Evolutionary conservation across 805 yeast genomes (phyloP), one percentile per base, ranked within the genome.

Genomic region (Starmerella stigmatis): DNA sequence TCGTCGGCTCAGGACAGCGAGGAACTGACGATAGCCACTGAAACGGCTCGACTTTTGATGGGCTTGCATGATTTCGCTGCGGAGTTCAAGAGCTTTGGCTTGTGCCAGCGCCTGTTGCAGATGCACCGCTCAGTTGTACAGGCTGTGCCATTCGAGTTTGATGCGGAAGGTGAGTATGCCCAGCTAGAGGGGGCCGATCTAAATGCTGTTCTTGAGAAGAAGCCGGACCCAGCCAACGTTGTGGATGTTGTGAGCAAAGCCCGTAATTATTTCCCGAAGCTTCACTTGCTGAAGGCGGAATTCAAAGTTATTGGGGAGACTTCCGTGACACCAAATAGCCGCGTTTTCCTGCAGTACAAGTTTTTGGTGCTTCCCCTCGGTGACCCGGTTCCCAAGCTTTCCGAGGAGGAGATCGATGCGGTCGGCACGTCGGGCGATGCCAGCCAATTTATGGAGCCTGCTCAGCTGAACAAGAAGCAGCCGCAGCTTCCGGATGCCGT

Each of bases 291-390:
- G 23, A 75, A 74, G 42, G 79, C 94, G 34, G 76, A 74, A 47
- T 86, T 86, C 65, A 72, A 73, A 51, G 95, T 89, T 34, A 89
- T 95, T 3, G 97, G 97, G 27, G 96, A 88, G 67, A 60, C 64
- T 13, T 67, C 67, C 25, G 78, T 83, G 23, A 76, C 86, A 0
- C 81, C 95, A 22, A 71, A 73, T 21, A 76, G 96, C 2, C 73
- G 74, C 40, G 78, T 85, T 8, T 88, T 85, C 63, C 67, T 94
- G 48, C 78, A 76, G 25, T 53, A 92, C 20, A 86, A 88, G 63
- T 80, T 82, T 47, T 62, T 84, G 35, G 75, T 86, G 31, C 78
- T 79, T 55, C 83, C 94, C 2, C 78, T 89, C 6, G 72, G 71
- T 31, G 81, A 49, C 27, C 22, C 19, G 19, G 23, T 31, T 4